Evolutionary conservation across 768 basidiomycete genomes (phyloP), one percentile per base, ranked within the genome.

Genomic region (Xerocomellus chrysenteron): DNA sequence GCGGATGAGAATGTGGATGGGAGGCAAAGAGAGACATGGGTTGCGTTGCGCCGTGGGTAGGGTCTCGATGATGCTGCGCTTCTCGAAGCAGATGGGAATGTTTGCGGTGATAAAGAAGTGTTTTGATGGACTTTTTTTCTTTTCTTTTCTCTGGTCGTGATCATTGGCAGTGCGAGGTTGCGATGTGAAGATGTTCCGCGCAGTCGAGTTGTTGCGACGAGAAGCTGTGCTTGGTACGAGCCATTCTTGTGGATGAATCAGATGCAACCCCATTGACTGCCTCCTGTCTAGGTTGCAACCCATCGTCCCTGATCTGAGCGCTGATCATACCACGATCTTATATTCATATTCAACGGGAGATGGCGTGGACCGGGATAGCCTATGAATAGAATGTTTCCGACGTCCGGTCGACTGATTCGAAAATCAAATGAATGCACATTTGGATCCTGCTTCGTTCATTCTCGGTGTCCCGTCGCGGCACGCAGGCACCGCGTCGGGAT

Each of bases 191-290:
- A 32, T 16, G 24, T 40, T 50, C 35, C 32, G 32, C 21, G 40
- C 46, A 26, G 49, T 44, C 41, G 11, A 35, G 37, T 17, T 42
- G 46, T 32, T 54, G 36, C 14, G n/a, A 30, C 45, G 19, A 43
- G 39, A 26, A 40, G 45, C 26, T 47, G 21, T 52, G 37, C 46
- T 51, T 53, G 65, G 66, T 67, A 57, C 5, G 67, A 60, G 40
- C 26, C 19, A 33, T 39, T 28, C 26, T 36, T 33, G 24, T 50
- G 39, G 16, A 50, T 43, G 39, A 26, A 48, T 17, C 40, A 47
- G 24, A 26, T n/a, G 30, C 39, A 42, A 52, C n/a, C 21, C 1
- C 17, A 32, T 52, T 67, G 33, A 67, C 43, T 10, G 5, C 24
- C 11, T 53, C 37, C 13, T 32, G 35, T 51, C 40, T 47, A 61